Conservation (phyloP, 164 flowering plant genomes). For the Liriodendron chinense region DNA sequence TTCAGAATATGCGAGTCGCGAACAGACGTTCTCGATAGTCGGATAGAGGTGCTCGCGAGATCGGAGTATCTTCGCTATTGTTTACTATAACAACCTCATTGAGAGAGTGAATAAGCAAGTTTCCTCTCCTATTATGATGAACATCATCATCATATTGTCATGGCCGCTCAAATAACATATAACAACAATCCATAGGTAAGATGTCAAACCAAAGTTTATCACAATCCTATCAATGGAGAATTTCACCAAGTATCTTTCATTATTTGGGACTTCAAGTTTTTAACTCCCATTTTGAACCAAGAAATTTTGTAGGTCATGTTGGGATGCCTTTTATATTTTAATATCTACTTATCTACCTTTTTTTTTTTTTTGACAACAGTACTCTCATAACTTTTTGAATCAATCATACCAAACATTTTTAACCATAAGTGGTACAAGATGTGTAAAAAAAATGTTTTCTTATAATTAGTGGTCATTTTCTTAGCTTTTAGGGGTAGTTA, state of each 20-base stretch:
- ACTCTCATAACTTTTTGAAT: slow-evolving; percentile 7
- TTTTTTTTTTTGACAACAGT: neutral
- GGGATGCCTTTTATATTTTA: neutral
- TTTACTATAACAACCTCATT: too few relatives aligned
- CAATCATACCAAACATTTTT: neutral
- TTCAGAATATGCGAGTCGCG: too few relatives aligned
- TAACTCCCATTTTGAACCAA: neutral
- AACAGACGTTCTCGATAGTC: too few relatives aligned
- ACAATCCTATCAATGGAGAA: neutral
- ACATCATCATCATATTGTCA: neutral
- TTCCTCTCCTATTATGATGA: neutral
- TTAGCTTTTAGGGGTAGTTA: neutral
- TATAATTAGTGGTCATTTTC: neutral
- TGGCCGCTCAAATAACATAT: neutral
- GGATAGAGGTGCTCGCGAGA: too few relatives aligned
- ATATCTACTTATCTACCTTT: neutral
- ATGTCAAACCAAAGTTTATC: slow-evolving; percentile 3
- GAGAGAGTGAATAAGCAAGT: neutral
- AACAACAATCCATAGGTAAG: neutral
- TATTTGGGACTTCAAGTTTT: neutral
- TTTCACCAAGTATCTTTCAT: neutral
- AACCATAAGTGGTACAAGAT: neutral
- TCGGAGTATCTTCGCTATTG: too few relatives aligned
- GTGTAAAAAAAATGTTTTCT: neutral
- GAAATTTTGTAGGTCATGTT: neutral